Evolutionary conservation across 331 rosid genomes (phyloP), one percentile per base, ranked within the genome.

Genomic region (Phaseolus coccineus): DNA sequence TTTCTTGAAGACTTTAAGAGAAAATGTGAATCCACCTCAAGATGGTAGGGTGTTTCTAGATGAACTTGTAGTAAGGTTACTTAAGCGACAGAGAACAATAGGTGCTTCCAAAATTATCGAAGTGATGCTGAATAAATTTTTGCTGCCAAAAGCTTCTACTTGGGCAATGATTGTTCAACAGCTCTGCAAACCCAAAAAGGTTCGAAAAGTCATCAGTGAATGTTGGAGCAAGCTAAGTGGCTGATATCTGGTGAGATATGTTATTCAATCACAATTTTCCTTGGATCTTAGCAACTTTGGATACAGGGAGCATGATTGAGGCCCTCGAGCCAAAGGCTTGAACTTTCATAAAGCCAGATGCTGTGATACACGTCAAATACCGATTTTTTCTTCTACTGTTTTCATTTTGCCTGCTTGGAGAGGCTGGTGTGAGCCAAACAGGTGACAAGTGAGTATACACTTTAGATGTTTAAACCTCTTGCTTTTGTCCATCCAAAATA

Each of bases 1-100:
- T 71, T 91, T 95, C 83, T 86, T 95, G 83, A 88, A 85, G 90
- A 73, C 89, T 51, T 81, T 93, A 78, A 82, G 88, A 78, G 94
- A 91, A 68, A 87, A 87, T 66, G 68, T 90, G 30, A 64, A 89
- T 70, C 97, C 96, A 0, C 93, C 93, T 70, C 93, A 87, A 89
- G 97, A 93, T 85, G 99, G 96, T 76, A 85, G 88, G 59, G 93
- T 84, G 75, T 95, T 95, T 83, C 85, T 95, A 50, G 94, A 95
- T 74, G 99, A 87, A 88, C 97, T 95, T 62, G 92, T 84, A 28
- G 87, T 90, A 24, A 90, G 96, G 59, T 82, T 95, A 68, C 67
- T 83, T 78, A 93, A 89, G 89, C 84, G 83, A 71, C 90, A 93
- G n/a, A 91, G 88, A 80, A 76, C 66, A 3, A 10, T 51, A 72